Conservation (phyloP, 129 eudicot genomes). For the Mikania micrantha region DNA sequence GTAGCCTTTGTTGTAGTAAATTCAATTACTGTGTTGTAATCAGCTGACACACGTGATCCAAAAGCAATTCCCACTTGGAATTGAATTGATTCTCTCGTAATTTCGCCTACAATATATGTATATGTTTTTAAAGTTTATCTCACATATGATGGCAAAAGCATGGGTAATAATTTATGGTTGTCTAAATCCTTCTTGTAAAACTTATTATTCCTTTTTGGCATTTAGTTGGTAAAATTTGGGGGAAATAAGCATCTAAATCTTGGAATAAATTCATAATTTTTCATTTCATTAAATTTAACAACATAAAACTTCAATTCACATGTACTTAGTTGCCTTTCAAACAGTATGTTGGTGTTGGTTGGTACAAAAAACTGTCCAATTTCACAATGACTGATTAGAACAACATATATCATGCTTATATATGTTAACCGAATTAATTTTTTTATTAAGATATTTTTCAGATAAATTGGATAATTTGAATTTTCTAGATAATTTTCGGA, state of each 20-base stretch:
- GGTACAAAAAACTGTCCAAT: no score
- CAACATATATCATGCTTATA: no score
- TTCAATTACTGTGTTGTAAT: conserved; percentile 16
- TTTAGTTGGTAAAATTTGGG: background rate
- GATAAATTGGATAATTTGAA: no score
- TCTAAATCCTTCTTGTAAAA: conserved; percentile 19
- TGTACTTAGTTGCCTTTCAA: background rate
- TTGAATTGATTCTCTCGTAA: conserved; percentile 18
- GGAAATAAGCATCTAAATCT: background rate
- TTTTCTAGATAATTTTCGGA: no score
- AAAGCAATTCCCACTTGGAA: conserved; percentile 21
- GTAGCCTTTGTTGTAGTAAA: no score
- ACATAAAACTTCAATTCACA: background rate
- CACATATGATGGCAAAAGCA: conserved; percentile 10
- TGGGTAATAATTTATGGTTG: conserved; percentile 17
- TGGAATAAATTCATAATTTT: background rate
- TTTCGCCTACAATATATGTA: conserved; percentile 8
- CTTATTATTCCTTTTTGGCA: background rate
- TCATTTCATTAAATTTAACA: background rate
- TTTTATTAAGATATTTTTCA: no score
- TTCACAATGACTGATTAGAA: no score
- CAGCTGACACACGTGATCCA: conserved; percentile 28
- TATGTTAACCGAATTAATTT: no score
- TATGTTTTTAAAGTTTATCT: conserved; percentile 9
- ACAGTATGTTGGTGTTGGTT: no score